A percentile compares a stretch with the other conserved stretches of the same genome.
Conservation (phyloP, 1,284 basidiomycete genomes). For the Rhodotorula sp. region DNA sequence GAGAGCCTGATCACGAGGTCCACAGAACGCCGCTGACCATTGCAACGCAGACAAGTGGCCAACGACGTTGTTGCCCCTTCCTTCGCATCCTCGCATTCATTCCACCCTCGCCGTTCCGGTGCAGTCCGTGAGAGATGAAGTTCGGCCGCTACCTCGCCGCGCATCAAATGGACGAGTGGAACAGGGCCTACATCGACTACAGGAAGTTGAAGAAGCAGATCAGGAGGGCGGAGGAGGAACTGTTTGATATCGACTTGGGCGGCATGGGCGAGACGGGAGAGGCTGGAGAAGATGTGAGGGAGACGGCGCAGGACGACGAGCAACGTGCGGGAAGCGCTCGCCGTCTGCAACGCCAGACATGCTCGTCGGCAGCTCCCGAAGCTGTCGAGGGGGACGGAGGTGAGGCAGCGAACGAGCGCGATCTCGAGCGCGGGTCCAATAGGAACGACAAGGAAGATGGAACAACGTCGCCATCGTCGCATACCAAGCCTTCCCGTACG, state of each 20-base stretch:
- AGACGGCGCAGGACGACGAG: not conserved
- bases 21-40: no score
- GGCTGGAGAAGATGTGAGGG: not conserved
- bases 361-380: not conserved
- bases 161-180: slow-evolving; percentile 35
- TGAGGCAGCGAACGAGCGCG: no score
- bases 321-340: not conserved
- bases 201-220: slow-evolving; percentile 40
- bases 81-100: not conserved
- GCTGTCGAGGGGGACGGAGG: no score
- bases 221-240: slow-evolving; percentile 22
- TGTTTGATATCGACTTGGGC: slow-evolving; percentile 21
- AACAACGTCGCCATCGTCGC: no score
- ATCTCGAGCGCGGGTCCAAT: no score
- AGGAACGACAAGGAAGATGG: no score
- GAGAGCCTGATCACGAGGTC: no score
- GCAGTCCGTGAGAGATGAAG: slow-evolving; percentile 15
- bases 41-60: no score
- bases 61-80: not conserved
- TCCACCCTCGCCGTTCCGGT: no score
- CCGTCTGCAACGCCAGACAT: not conserved
- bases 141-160: slow-evolving; percentile 28
- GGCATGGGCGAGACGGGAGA: not conserved
- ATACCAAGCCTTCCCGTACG: no score
- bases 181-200: slow-evolving; percentile 35